Percentiles rank a stretch among this genome's conserved stretches.
phyloP scores from a whole-genome alignment of 148 eudicot genomes.

The Rhododendron kiyosumense region DNA sequence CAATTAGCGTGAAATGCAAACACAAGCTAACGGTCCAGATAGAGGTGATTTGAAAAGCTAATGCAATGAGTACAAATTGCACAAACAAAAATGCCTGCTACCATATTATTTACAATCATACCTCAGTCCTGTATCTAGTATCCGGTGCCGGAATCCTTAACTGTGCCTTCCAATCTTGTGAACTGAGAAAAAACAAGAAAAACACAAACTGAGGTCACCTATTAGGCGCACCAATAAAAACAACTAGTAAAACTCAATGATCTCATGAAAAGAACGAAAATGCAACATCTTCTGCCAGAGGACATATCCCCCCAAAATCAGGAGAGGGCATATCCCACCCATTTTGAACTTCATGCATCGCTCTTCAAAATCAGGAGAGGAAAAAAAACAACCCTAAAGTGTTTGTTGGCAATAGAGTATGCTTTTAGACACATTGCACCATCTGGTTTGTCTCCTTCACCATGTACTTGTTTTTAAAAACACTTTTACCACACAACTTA shows the following conservation, averaged over 20 bases:
- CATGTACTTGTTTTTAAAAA: neutral
- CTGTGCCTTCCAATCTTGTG: slow-evolving; percentile 85
- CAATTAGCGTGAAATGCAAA: neutral
- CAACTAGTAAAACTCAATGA: neutral
- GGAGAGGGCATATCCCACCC: neutral
- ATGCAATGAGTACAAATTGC: neutral
- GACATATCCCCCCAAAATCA: neutral
- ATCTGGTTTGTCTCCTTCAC: neutral
- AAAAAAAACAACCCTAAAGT: neutral
- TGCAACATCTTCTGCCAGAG: neutral
- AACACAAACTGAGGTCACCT: neutral
- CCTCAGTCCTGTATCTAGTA: slow-evolving; percentile 82
- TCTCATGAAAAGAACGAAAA: neutral
- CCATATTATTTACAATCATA: slow-evolving; percentile 15
- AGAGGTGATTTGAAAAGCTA: neutral
- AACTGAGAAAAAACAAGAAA: slow-evolving; percentile 29
- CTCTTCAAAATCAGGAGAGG: neutral
- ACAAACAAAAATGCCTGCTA: neutral
- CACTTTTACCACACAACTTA: neutral
- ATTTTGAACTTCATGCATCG: neutral
- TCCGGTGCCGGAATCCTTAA: slow-evolving; percentile 67
- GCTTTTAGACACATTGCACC: neutral
- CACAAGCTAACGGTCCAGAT: neutral
- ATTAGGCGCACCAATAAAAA: neutral
- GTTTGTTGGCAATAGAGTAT: neutral